A percentile compares a stretch with the other conserved stretches of the same genome.
These are phyloP conservation scores for Senna siamea DNA, from an alignment of 306 rosid genomes.

Conservation along the genomic window DNA sequence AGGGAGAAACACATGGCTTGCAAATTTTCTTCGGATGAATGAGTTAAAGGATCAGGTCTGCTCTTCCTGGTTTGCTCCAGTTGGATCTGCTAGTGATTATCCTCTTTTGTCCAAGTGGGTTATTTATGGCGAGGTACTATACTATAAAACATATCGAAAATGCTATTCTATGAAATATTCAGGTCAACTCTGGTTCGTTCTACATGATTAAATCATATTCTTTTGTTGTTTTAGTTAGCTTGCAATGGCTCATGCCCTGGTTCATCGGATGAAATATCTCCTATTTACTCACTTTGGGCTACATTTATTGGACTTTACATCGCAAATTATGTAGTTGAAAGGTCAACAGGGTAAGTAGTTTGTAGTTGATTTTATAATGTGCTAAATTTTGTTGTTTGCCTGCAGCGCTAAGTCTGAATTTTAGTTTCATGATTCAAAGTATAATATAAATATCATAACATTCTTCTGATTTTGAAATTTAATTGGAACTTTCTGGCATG, in stretches of 20 bases:
- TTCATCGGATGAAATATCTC: conserved; percentile 88
- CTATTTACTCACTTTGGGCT: conserved; percentile 97
- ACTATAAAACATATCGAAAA: conserved; percentile 28
- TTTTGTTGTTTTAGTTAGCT: conserved; percentile 67
- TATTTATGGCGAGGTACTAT: conserved; percentile 90
- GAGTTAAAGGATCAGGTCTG: conserved; percentile 93
- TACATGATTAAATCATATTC: conserved; percentile 18
- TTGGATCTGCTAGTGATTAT: conserved; percentile 96
- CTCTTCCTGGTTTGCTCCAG: conserved; percentile 99
- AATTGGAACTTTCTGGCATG: neutral
- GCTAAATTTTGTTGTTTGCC: conserved; percentile 27
- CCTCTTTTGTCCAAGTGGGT: conserved; percentile 98
- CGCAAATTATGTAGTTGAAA: conserved; percentile 93
- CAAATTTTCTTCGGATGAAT: conserved; percentile 77
- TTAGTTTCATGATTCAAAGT: too few relatives aligned
- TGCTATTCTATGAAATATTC: neutral
- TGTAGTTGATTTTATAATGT: conserved; percentile 23
- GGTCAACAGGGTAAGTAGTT: conserved; percentile 90
- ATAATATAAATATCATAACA: too few relatives aligned
- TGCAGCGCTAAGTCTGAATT: conserved; percentile 28
- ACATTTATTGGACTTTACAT: conserved; percentile 96
- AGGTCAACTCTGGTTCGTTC: conserved; percentile 9
- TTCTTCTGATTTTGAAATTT: too few relatives aligned
- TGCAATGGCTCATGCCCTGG: conserved; percentile 90
- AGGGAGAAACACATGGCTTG: conserved; percentile 83